These are phyloP conservation scores for Pseudogymnoascus sp. DNA, from an alignment of 2,329 filamentous ascomycete genomes.

Conservation along the genomic window DNA sequence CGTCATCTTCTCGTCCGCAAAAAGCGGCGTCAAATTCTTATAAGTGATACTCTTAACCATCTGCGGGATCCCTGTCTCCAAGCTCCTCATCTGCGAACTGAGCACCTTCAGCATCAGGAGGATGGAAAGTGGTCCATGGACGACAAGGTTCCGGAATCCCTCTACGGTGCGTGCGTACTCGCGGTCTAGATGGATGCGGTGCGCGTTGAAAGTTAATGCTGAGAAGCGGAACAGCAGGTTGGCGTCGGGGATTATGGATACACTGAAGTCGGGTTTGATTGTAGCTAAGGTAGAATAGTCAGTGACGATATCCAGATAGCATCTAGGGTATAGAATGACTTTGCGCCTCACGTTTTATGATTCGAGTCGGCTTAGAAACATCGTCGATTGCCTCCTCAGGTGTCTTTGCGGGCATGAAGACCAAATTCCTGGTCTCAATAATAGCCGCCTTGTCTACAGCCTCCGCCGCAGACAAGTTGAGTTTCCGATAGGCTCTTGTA, in stretches of 20 bases:
- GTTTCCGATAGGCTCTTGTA: not conserved
- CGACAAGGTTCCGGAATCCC: conserved; percentile 66
- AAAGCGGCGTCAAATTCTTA: conserved; percentile 74
- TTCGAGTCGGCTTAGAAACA: conserved; percentile 15
- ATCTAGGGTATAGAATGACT: not conserved
- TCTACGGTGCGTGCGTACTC: conserved; percentile 64
- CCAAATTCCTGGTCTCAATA: conserved; percentile 53
- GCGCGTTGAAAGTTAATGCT: conserved; percentile 85
- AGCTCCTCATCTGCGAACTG: conserved; percentile 35
- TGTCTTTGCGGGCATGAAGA: conserved; percentile 49
- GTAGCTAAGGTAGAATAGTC: conserved; percentile 13
- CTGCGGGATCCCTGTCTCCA: conserved; percentile 23
- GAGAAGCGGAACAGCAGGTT: conserved; percentile 83
- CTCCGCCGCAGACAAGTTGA: not conserved
- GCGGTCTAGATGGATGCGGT: conserved; percentile 79
- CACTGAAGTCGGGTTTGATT: conserved; percentile 41
- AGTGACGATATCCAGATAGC: not conserved
- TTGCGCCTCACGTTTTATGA: conserved; percentile 22
- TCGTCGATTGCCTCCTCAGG: conserved; percentile 15
- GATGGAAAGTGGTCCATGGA: conserved; percentile 80
- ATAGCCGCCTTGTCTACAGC: conserved; percentile 32
- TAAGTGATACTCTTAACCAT: conserved; percentile 60
- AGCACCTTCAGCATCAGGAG: conserved; percentile 69
- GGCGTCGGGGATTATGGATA: conserved; percentile 58
- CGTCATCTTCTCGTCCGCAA: conserved; percentile 61